These are phyloP conservation scores for Bretschneidera sinensis DNA, from an alignment of 345 rosid species.

Conservation along the genomic window DNA sequence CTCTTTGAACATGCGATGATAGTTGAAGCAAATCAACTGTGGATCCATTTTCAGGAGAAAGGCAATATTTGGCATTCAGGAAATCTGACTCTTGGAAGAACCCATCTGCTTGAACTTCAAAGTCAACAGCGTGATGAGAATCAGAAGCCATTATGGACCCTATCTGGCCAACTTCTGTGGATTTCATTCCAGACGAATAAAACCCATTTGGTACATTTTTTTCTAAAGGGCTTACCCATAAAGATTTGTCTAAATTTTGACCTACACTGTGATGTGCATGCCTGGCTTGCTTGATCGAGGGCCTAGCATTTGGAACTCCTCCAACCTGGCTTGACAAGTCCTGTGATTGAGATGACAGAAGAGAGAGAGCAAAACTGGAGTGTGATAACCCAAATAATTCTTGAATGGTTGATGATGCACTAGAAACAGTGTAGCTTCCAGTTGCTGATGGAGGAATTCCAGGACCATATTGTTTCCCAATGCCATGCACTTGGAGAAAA, in stretches of 20 bases:
- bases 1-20: slow-evolving; percentile 68
- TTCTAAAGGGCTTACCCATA: slow-evolving; percentile 19
- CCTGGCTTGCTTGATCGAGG: slow-evolving; percentile 32
- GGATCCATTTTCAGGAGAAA: slow-evolving; percentile 33
- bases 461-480: slow-evolving; percentile 4
- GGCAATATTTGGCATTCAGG: slow-evolving; percentile 22
- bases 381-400: slow-evolving; percentile 41
- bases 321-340: slow-evolving; percentile 32
- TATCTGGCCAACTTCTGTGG: slow-evolving; percentile 28
- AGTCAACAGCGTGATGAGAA: slow-evolving; percentile 21
- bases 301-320: slow-evolving; percentile 28
- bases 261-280: slow-evolving; percentile 16
- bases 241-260: slow-evolving; percentile 25
- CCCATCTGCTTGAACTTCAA: slow-evolving; percentile 20
- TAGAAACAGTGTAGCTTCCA: slow-evolving; percentile 26
- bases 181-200: slow-evolving; percentile 24
- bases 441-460: slow-evolving; percentile 24
- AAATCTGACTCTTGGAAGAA: slow-evolving; percentile 29
- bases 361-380: slow-evolving; percentile 86
- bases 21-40: slow-evolving; percentile 67
- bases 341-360: slow-evolving; percentile 83
- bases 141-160: slow-evolving; percentile 27
- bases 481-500: slow-evolving; percentile 32
- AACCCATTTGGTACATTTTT: slow-evolving; percentile 25
- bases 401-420: slow-evolving; percentile 32